phyloP scores from a whole-genome alignment of 139 green algal genomes.

The Astrephomene gubernaculifera region DNA sequence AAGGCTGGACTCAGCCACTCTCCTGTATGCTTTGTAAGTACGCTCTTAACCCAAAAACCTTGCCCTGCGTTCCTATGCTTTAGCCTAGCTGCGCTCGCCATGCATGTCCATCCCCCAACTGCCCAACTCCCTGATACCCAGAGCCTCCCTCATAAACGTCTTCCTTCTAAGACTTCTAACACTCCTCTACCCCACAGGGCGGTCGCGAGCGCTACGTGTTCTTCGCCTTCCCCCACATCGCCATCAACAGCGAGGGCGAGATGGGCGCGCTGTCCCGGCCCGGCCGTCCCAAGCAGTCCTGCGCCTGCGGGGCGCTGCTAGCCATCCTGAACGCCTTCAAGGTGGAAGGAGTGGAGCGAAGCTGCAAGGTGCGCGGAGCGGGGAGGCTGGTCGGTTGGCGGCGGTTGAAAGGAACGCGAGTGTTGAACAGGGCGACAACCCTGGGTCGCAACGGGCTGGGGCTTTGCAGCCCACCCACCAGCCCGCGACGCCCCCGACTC shows the following conservation, averaged over 20 bases:
- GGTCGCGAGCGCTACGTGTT: constrained; percentile 92
- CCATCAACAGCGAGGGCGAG: constrained; percentile 78
- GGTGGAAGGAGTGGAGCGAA: constrained; percentile 53
- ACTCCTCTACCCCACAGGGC: too few relatives aligned
- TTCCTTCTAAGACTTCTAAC: too few relatives aligned
- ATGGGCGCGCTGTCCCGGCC: constrained; percentile 80
- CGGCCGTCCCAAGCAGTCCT: constrained; percentile 64
- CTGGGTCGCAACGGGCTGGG: too few relatives aligned
- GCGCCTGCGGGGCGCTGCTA: constrained; percentile 88
- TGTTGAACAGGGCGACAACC: too few relatives aligned
- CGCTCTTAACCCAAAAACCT: not conserved
- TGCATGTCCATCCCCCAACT: too few relatives aligned
- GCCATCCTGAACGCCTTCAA: constrained; percentile 58
- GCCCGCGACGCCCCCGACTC: too few relatives aligned
- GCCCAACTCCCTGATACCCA: too few relatives aligned
- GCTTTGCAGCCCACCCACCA: too few relatives aligned
- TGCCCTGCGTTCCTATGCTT: too few relatives aligned
- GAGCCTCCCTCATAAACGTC: too few relatives aligned
- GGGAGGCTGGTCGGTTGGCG: not conserved
- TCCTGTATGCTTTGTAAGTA: constrained; percentile 52
- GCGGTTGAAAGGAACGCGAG: not conserved
- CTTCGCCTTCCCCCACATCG: constrained; percentile 95
- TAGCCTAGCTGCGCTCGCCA: too few relatives aligned
- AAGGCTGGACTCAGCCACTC: constrained; percentile 69
- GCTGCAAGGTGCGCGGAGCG: constrained; percentile 44